Evolutionary conservation across 176 grass and related monocot species (phyloP).

Genomic region (Musa beccarii): DNA sequence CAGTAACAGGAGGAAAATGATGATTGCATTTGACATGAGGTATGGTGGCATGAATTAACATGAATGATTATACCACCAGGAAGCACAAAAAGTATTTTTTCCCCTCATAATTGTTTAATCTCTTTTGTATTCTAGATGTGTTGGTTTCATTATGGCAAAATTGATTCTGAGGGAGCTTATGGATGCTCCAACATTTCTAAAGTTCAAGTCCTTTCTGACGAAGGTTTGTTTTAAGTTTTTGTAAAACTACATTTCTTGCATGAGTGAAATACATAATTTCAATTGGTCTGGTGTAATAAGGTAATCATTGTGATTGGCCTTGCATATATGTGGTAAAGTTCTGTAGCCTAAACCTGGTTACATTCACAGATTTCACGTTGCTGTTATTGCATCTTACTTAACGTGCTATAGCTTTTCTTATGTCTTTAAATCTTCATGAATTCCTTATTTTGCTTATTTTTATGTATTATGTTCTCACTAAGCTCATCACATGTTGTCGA

Average conservation of each 20-base stretch:
- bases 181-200: constrained; percentile 68
- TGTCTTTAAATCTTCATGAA: no score
- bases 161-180: constrained; percentile 80
- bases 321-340: neutral
- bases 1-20: constrained; percentile 62
- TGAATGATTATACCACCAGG: neutral
- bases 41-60: constrained; percentile 26
- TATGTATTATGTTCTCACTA: no score
- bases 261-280: no score
- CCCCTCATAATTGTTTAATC: neutral
- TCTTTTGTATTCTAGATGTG: constrained; percentile 45
- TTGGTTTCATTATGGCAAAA: constrained; percentile 93
- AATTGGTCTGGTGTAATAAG: no score
- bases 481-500: neutral
- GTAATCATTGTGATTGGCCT: no score
- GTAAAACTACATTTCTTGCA: no score
- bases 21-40: constrained; percentile 99
- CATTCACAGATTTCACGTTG: neutral
- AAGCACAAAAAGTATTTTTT: constrained; percentile 4
- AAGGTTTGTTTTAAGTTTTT: constrained; percentile 39
- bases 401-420: neutral
- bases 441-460: no score
- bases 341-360: neutral
- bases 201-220: constrained; percentile 84
- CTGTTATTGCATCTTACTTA: neutral